Evolutionary conservation across 1,284 basidiomycete species (phyloP).

Genomic region (Melampsora larici-populina): DNA sequence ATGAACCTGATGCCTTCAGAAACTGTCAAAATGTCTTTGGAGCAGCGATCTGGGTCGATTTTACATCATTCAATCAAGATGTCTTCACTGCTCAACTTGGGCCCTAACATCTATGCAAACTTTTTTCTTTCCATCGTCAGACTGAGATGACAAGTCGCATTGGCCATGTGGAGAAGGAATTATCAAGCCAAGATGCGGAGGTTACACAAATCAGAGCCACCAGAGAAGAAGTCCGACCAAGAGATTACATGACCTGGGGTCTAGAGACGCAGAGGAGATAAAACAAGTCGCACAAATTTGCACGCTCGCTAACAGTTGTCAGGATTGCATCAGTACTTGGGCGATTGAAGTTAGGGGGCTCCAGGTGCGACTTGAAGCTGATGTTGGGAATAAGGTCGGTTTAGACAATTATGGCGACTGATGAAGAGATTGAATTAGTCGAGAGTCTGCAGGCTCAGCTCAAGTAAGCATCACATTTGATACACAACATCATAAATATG

Average conservation of each 20-base stretch:
- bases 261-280: constrained; percentile 65
- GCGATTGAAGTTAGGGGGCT: constrained; percentile 72
- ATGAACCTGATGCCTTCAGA: constrained; percentile 47
- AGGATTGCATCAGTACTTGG: constrained; percentile 73
- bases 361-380: constrained; percentile 72
- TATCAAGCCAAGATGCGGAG: constrained; percentile 64
- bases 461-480: constrained; percentile 57
- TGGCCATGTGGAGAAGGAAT: constrained; percentile 45
- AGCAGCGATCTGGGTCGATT: constrained; percentile 45
- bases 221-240: constrained; percentile 69
- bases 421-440: constrained; percentile 64
- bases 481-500: constrained; percentile 33
- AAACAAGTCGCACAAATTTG: constrained; percentile 70
- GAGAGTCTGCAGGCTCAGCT: constrained; percentile 64
- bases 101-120: too few relatives aligned
- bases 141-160: constrained; percentile 35
- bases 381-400: constrained; percentile 67
- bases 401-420: constrained; percentile 65
- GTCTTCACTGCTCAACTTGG: not conserved
- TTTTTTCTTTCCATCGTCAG: not conserved
- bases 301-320: constrained; percentile 66
- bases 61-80: not conserved
- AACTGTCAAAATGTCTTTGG: constrained; percentile 47
- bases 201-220: constrained; percentile 71
- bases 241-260: constrained; percentile 71